Evolutionary conservation across 2,329 filamentous ascomycete genomes (phyloP), one percentile per base, ranked within the genome.

Genomic region (Thermothelomyces thermophilus): DNA sequence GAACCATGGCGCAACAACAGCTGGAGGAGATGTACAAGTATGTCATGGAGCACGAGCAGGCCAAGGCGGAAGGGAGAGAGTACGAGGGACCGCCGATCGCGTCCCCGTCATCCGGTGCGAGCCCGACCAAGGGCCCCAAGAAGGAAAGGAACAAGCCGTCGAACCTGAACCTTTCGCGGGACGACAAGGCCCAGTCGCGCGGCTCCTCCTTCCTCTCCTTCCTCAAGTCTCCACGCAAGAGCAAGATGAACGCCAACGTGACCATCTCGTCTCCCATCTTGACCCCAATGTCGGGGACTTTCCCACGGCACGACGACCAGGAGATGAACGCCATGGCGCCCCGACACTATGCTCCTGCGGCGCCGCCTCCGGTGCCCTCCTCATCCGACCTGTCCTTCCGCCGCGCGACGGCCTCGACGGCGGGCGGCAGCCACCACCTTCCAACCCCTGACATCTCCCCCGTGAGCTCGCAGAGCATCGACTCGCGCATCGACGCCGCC

Each of bases 11-110:
- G 56, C 83, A 93, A 66, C 76, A 84, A 57, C 87, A 95, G 65
- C 82, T 96, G 67, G 90, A 95, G 66, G 82, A 87, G 60, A 82
- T 97, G 65, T 97, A 96, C 69, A 89, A 84, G 54, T 86, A 90
- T 58, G 90, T 95, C 56, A 86, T 95, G 83, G 88, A 90, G 66
- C 87, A 95, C 60, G 90, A 96, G 62, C 80, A 78, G 51, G 80
- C 80, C 45, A 84, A 83, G 65, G 71, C 75, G 56, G 73, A 73
- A 41, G 80, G 81, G 28, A 63, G 78, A 36, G 66, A 67, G 16
- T 69, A 79, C 39, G 71, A 75, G 19, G 65, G 63, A 5, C 70
- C 73, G 33, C 68, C 71, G 9, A 52, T 67, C 28, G 58, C 70
- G 3, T 54, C 56, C 6, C 59, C 66, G 24, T 48, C 57, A 8